Base-by-base conservation (phyloP, 345 rosid genomes). In the Ceriops tagal region DNA sequence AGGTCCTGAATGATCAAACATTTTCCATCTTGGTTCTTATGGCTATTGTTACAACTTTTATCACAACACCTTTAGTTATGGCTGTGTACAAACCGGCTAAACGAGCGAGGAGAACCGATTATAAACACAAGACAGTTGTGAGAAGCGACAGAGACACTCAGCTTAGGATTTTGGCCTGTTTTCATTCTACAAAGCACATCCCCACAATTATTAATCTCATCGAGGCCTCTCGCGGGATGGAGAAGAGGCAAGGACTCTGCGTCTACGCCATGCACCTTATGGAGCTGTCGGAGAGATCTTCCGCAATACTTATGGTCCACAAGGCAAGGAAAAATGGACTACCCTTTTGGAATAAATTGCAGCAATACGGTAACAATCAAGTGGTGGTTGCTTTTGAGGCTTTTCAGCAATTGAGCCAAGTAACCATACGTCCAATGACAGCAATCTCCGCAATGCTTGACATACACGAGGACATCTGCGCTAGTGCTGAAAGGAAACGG, bases 241-340 rank as follows among this genome's bases (percentile, higher is more conserved):
- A 77, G 64, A 91, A 86, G 72, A 82, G 80, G 34, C 87, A 86
- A 64, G 87, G 78, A n/a, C 82, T 93, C 13, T 83, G 87, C 1
- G 95, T 93, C 32, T 93, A 91, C 28, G 96, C 98, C 1, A 77
- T 93, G 89, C 98, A 93, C 76, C 90, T 91, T 18, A 86, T 89
- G 96, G 97, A 93, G 80, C 90, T 91, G 28, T 86, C 98, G 0
- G 97, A 93, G 80, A 86, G 97, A 75, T 66, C 97, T 22, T 93
- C 98, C 0, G 92, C 98, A 31, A 88, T 89, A 61, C 88, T 89
- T 3, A 93, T 89, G 98, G 97, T 89, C 15, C 95, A 89, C 72
- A 91, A 89, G 83, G 92, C 90, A 2, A 79, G 95, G 43, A 89
- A 77, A 73, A 91, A 89, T 6, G 98, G 97, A 0, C 78, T 87